These are phyloP conservation scores for Aspergillus carbonarius DNA, from an alignment of 2,329 filamentous ascomycete species.

Conservation along the genomic window DNA sequence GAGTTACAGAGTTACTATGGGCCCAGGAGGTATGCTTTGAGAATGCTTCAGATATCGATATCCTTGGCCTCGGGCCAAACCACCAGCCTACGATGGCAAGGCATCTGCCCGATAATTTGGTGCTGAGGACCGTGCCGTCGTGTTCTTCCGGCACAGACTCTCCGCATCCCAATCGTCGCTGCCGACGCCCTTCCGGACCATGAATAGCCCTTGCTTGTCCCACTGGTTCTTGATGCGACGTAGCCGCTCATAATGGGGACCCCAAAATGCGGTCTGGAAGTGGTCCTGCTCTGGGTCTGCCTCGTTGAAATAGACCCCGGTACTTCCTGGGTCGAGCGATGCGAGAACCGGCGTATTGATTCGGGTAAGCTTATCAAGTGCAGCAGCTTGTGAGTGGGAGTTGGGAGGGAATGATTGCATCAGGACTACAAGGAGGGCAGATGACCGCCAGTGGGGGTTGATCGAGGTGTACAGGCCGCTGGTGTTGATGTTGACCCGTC, in stretches of 20 bases:
- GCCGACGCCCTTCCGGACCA: slow-evolving; percentile 22
- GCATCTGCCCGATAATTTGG: neutral
- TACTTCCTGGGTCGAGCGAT: neutral
- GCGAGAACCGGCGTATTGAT: neutral
- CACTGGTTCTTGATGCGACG: slow-evolving; percentile 31
- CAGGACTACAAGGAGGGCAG: neutral
- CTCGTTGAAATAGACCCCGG: neutral
- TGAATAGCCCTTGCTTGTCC: slow-evolving; percentile 33
- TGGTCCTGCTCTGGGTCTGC: neutral
- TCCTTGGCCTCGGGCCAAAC: neutral
- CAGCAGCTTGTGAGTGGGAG: neutral
- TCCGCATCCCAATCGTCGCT: slow-evolving; percentile 29
- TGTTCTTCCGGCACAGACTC: slow-evolving; percentile 17
- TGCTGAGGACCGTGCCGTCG: neutral
- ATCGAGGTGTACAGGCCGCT: neutral
- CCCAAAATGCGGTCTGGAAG: neutral
- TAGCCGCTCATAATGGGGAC: slow-evolving; percentile 14
- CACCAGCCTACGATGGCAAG: neutral
- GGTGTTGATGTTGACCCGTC: neutral
- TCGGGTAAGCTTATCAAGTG: neutral
- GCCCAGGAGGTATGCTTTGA: too few relatives aligned
- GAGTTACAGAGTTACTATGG: too few relatives aligned
- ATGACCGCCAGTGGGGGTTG: neutral
- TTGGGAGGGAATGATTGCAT: neutral
- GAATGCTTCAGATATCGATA: too few relatives aligned